Conservation (phyloP, 2,329 filamentous ascomycete genomes). For the Aspergillus fijiensis region DNA sequence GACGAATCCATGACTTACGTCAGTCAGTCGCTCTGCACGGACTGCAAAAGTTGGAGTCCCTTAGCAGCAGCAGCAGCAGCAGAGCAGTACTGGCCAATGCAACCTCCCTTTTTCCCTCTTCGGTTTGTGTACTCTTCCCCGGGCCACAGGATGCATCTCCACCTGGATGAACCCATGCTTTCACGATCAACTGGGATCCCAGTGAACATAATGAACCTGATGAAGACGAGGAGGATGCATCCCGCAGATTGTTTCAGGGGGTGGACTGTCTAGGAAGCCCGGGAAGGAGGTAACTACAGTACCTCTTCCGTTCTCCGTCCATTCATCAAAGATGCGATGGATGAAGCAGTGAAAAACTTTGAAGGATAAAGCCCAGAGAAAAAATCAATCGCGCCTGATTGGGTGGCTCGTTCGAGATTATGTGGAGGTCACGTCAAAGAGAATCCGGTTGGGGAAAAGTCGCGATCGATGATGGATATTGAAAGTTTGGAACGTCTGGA, state of each 20-base stretch:
- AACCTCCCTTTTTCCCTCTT: not conserved
- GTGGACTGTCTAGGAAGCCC: not conserved
- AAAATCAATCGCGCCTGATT: not conserved
- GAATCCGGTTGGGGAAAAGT: not conserved
- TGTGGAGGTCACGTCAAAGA: slow-evolving; percentile 6
- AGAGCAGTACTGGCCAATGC: not conserved
- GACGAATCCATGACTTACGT: too few relatives aligned
- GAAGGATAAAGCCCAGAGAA: not conserved
- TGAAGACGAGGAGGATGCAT: not conserved
- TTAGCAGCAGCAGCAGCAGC: not conserved
- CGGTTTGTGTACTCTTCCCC: not conserved
- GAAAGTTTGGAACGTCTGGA: not conserved
- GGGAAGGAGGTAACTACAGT: not conserved
- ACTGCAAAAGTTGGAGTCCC: not conserved
- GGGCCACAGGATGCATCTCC: not conserved
- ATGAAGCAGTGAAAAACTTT: not conserved
- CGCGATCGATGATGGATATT: not conserved
- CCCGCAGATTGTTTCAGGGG: not conserved
- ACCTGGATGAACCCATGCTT: not conserved
- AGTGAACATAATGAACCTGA: not conserved
- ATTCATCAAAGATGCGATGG: not conserved
- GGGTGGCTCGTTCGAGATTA: not conserved
- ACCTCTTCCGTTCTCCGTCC: not conserved
- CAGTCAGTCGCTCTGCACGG: not conserved
- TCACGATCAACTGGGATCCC: not conserved